A percentile compares a stretch with the other conserved stretches of the same genome.
Evolutionary conservation across 2,329 filamentous ascomycete genomes (phyloP).

Genomic region (Stemphylium lycopersici): DNA sequence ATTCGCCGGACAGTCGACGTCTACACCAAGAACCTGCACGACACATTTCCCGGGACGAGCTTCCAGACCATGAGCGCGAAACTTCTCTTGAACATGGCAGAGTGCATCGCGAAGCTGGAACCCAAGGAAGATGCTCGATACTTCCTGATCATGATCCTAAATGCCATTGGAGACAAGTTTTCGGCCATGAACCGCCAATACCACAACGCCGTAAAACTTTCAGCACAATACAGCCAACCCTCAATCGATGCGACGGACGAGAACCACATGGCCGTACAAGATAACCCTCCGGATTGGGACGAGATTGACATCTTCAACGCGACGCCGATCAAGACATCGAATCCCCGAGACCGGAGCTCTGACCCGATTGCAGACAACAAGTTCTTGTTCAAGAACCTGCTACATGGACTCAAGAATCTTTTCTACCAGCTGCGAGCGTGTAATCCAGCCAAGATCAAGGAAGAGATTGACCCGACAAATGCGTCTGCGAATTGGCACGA

Average conservation of each 20-base stretch:
- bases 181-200: slow-evolving; percentile 98
- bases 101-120: slow-evolving; percentile 91
- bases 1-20: slow-evolving; percentile 96
- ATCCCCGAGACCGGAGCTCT: slow-evolving; percentile 83
- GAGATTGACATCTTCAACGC: slow-evolving; percentile 97
- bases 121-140: slow-evolving; percentile 95
- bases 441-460: slow-evolving; percentile 67
- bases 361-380: slow-evolving; percentile 97
- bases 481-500: slow-evolving; percentile 92
- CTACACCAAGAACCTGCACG: slow-evolving; percentile 94
- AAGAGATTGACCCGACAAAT: slow-evolving; percentile 73
- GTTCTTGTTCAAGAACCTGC: slow-evolving; percentile 93
- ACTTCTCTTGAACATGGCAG: slow-evolving; percentile 94
- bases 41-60: slow-evolving; percentile 95
- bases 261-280: slow-evolving; percentile 82
- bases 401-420: slow-evolving; percentile 94
- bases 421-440: slow-evolving; percentile 94
- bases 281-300: slow-evolving; percentile 88
- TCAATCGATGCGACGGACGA: slow-evolving; percentile 69
- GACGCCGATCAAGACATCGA: slow-evolving; percentile 94
- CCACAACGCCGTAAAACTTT: slow-evolving; percentile 91
- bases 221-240: slow-evolving; percentile 74
- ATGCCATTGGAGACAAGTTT: slow-evolving; percentile 98
- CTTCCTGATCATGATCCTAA: slow-evolving; percentile 95
- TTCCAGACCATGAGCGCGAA: slow-evolving; percentile 99